These are phyloP conservation scores for Malassezia sympodialis DNA, from an alignment of 1,284 basidiomycete species.

Conservation along the genomic window DNA sequence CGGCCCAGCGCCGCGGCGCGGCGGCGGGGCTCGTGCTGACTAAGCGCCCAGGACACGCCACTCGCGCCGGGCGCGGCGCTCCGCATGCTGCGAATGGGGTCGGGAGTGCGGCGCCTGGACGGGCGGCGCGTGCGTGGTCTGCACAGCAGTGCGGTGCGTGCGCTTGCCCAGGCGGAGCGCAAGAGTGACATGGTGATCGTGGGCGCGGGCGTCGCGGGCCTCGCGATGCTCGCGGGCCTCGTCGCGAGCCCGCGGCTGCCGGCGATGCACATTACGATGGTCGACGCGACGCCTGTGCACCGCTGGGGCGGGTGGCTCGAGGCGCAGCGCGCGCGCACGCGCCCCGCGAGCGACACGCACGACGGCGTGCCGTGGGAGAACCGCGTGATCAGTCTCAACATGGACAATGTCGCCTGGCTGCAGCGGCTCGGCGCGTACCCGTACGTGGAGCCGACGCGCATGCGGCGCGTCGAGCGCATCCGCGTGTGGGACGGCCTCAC, in stretches of 20 bases:
- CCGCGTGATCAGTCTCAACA: slow-evolving; percentile 39
- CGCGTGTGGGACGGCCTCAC: slow-evolving; percentile 45
- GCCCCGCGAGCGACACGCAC: slow-evolving; percentile 9
- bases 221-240: slow-evolving; percentile 24
- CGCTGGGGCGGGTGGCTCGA: slow-evolving; percentile 24
- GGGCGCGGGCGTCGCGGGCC: slow-evolving; percentile 42
- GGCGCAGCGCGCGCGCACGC: slow-evolving; percentile 11
- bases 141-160: not conserved
- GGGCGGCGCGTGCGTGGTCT: not conserved
- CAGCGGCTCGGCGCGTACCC: slow-evolving; percentile 30
- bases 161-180: not conserved
- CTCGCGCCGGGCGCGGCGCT: not conserved
- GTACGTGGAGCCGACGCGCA: slow-evolving; percentile 25
- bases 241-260: slow-evolving; percentile 4
- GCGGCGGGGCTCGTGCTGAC: not conserved
- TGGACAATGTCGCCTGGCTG: slow-evolving; percentile 41
- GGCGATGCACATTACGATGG: slow-evolving; percentile 23
- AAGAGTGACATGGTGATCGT: slow-evolving; percentile 39
- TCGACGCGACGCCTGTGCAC: slow-evolving; percentile 33
- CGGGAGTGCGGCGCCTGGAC: not conserved
- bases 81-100: not conserved
- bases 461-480: slow-evolving; percentile 35
- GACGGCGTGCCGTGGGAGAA: slow-evolving; percentile 40
- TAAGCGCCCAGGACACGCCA: not conserved
- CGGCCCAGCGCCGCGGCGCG: not conserved